Base-by-base conservation (phyloP, 768 basidiomycete genomes). In the Nevesoporus exiguus region DNA sequence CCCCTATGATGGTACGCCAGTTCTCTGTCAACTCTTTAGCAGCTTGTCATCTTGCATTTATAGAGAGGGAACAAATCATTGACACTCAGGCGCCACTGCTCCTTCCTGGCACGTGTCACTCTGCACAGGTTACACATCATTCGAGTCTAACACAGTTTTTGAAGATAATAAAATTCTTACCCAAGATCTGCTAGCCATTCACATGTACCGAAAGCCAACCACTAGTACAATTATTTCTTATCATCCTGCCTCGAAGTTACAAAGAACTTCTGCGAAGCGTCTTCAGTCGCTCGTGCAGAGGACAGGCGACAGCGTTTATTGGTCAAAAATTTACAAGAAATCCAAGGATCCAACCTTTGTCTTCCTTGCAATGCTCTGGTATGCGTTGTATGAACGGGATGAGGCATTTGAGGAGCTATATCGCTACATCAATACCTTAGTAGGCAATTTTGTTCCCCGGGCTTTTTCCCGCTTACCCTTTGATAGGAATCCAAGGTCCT, bases 331-430 rank as follows among this genome's bases (percentile, higher is more conserved):
- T n/a, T 72, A 63, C 21, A 0, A 21, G 0, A 56, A 36, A 24
- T 62, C 47, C 59, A 71, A 70, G 6, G 83, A 84, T 54, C 80
- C 83, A 2, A 84, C 81, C 0, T 81, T 84, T 52, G 61, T 83
- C 22, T 71, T 84, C 37, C 63, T 84, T 19, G 72, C 77, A 15
- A 68, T 77, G 29, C 67, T 85, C 24, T 85, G 83, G 83, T 81
- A 82, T 58, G 76, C 80, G 0, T 58, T 83, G 7, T 84, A 84
- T 62, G 77, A 80, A 5, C 84, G 83, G 81, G 83, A 85, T 51
- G 82, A 85, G 62, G 73, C 79, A 1, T 72, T 84, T 19, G 82
- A 83, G 56, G 64, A 69, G 7, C 54, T 85, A 33, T 80, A 80
- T 60, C 55, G 59, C 5, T 78, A 84, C 57, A 77, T 84, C 21